Evolutionary conservation across 75 land plant species (phyloP), one percentile per base, ranked within the genome.

Genomic region (Sequoia sempervirens): DNA sequence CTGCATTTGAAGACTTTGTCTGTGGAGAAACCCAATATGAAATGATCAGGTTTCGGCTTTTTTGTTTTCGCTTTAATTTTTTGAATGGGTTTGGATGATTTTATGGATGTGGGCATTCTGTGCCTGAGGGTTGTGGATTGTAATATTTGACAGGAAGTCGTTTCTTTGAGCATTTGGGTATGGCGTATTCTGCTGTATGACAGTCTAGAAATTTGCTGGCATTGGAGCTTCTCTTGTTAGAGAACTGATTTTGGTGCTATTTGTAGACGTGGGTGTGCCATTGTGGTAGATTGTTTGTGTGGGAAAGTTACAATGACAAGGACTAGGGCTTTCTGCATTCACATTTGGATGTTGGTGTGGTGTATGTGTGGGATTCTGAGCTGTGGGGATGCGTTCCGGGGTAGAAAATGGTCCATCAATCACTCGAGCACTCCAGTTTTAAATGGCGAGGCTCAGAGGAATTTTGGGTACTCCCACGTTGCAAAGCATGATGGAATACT

Each of bases 331-430:
- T 43, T 78, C 13, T 20, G 80, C 12, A 30, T 78, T 5, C 78
- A 75, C 7, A 38, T 75, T 26, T 38, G 78, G 78, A 78, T 78
- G 50, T 45, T 23, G 50, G 26, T 78, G 50, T 78, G 80, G 45
- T 78, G 50, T 52, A 1, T 78, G 30, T 78, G 50, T 78, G 45
- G n/a, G 80, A 78, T 78, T 78, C 14, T 78, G 80, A 45, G 46
- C 2, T 78, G 80, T 45, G 80, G 80, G 80, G 80, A 45, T 20
- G 26, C 80, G 14, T 41, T 78, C 46, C 80, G 45, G 28, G n/a
- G 32, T 6, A 78, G 80, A 78, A 78, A 78, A 78, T 78, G 80
- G 80, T 43, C 47, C 32, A 26, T 23, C n/a, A 43, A 78, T n/a
- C 14, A 78, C 32, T 12, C n/a, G 50, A 40, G 52, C 26, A 45